A percentile compares a stretch with the other conserved stretches of the same genome.
phyloP scores from a whole-genome alignment of 1,139 yeast genomes.

The Spathaspora sp. region DNA sequence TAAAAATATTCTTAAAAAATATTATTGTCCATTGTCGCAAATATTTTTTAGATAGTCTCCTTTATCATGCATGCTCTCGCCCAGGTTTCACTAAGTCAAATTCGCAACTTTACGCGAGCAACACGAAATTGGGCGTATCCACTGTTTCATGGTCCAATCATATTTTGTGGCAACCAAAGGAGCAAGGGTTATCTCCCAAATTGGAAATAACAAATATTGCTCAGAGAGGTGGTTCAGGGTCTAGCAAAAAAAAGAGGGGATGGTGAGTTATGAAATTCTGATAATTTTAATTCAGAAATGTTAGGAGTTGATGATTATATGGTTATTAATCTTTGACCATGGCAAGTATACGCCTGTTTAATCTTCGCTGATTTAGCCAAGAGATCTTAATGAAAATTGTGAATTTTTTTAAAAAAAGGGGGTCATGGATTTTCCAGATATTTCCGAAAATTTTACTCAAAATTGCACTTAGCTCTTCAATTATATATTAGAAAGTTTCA shows the following conservation, averaged over 20 bases:
- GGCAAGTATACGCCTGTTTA: no score
- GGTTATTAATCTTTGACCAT: no score
- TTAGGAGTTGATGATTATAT: not conserved
- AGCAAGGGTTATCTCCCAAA: not conserved
- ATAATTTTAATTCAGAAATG: not conserved
- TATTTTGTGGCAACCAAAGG: not conserved
- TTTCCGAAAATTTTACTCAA: no score
- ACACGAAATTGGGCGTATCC: not conserved
- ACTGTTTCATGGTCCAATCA: slow-evolving; percentile 1
- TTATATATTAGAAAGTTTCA: no score
- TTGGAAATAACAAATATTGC: not conserved
- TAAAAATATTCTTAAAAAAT: not conserved
- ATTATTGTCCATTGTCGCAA: not conserved
- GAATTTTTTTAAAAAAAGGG: no score
- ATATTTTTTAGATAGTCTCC: not conserved
- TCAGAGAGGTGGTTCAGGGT: not conserved
- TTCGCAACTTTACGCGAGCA: not conserved
- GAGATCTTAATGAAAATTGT: no score
- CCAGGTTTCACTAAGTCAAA: not conserved
- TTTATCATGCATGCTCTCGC: not conserved
- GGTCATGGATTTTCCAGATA: no score
- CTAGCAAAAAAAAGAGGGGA: not conserved
- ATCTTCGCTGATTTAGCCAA: no score
- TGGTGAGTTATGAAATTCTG: not conserved
- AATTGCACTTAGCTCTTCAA: no score